These are phyloP conservation scores for Saccharum officinarum DNA, from an alignment of 176 grass and related monocot genomes.

Conservation along the genomic window DNA sequence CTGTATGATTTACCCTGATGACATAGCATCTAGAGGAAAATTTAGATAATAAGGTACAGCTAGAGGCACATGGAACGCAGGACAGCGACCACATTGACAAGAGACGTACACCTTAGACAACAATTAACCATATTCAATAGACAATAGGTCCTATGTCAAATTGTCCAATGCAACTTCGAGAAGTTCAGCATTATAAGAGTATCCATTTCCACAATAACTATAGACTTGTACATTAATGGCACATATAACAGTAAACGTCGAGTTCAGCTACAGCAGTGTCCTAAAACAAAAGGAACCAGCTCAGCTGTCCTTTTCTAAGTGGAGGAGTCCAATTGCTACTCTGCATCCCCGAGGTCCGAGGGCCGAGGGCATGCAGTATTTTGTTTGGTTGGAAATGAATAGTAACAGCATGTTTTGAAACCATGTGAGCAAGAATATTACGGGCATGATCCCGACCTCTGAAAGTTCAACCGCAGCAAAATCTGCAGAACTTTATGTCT, in stretches of 20 bases:
- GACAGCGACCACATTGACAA: conserved; percentile 21
- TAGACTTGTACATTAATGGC: not conserved
- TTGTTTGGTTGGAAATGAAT: not conserved
- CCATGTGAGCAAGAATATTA: not conserved
- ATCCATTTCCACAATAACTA: not conserved
- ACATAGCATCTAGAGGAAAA: not conserved
- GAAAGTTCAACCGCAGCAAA: conserved; percentile 4
- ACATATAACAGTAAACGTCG: not conserved
- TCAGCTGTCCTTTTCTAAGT: not conserved
- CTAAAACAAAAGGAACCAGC: conserved; percentile 2
- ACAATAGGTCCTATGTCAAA: not conserved
- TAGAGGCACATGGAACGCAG: not conserved
- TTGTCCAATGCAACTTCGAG: not conserved
- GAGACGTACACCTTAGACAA: not conserved
- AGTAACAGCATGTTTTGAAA: not conserved
- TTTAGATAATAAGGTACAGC: conserved; percentile 21
- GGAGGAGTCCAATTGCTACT: not conserved
- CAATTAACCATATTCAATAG: conserved; percentile 6
- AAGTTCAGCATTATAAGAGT: not conserved
- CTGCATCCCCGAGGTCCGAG: not conserved
- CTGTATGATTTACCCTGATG: conserved; percentile 1
- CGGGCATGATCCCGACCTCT: not conserved
- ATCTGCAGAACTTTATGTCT: not conserved
- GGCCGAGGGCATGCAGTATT: not conserved
- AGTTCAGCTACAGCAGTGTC: not conserved